phyloP scores from a whole-genome alignment of 352 stramenopile genomes.

The Achlya hypogyna region DNA sequence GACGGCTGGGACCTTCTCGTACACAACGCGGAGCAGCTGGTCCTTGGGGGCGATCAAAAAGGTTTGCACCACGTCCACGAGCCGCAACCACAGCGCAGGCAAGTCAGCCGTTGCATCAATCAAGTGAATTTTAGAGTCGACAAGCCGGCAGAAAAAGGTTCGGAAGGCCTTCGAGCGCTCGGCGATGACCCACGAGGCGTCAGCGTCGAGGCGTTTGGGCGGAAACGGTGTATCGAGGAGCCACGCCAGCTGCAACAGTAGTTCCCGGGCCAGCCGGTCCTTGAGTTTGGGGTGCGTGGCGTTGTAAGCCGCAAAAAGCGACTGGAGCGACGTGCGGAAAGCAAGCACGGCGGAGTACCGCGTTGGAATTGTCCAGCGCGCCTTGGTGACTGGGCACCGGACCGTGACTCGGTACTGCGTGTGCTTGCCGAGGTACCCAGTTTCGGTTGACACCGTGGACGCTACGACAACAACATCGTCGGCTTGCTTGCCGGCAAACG shows the following conservation, averaged over 20 bases:
- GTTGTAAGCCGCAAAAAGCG: neutral
- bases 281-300: neutral
- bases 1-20: neutral
- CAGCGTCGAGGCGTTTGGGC: neutral
- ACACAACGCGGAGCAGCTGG: neutral
- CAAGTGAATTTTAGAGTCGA: neutral
- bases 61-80: neutral
- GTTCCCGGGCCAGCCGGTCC: neutral
- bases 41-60: neutral
- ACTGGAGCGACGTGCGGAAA: neutral
- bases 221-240: neutral
- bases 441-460: neutral
- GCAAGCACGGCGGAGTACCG: neutral
- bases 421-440: neutral
- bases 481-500: neutral
- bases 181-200: neutral
- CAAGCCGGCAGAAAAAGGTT: neutral
- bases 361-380: neutral
- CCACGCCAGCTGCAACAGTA: neutral
- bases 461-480: neutral
- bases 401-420: neutral
- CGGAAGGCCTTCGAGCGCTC: neutral
- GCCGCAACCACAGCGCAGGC: neutral
- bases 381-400: neutral
- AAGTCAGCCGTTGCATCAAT: neutral